phyloP scores from a whole-genome alignment of 306 rosid species.

The Quercus bicolor region DNA sequence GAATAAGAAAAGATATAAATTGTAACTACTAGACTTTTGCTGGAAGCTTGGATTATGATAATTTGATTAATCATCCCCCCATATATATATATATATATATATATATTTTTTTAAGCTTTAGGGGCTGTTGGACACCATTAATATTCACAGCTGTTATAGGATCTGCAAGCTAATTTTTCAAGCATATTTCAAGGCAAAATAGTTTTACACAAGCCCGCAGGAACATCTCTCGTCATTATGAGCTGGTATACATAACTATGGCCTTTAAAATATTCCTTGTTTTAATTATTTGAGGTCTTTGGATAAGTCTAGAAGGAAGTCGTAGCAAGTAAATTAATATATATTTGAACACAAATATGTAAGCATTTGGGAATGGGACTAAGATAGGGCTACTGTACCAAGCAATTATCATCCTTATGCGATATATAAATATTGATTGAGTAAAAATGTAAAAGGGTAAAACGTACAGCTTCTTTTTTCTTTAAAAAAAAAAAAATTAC shows the following conservation, averaged over 20 bases:
- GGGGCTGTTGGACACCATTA: conserved; percentile 96
- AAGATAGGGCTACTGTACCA: no score
- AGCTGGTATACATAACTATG: conserved; percentile 56
- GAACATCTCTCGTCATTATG: conserved; percentile 88
- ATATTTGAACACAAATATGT: no score
- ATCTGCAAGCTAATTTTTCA: conserved; percentile 71
- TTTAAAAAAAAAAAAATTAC: no score
- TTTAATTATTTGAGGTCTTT: not conserved
- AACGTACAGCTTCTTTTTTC: no score
- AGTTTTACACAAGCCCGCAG: conserved; percentile 81
- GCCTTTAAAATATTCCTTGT: not conserved
- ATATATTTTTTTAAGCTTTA: conserved; percentile 9
- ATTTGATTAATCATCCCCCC: not conserved
- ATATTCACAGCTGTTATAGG: conserved; percentile 66
- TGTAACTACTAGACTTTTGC: not conserved
- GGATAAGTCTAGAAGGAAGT: no score
- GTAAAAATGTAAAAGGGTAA: no score
- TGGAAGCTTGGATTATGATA: not conserved
- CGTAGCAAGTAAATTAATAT: no score
- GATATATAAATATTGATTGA: no score
- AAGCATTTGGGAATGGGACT: no score
- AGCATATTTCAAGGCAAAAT: conserved; percentile 70
- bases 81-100: no score
- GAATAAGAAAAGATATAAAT: conserved; percentile 50
- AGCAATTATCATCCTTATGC: no score